These are phyloP conservation scores for Rhizopus arrhizus DNA, from an alignment of 371 early-diverging fungal genomes.

Conservation along the genomic window DNA sequence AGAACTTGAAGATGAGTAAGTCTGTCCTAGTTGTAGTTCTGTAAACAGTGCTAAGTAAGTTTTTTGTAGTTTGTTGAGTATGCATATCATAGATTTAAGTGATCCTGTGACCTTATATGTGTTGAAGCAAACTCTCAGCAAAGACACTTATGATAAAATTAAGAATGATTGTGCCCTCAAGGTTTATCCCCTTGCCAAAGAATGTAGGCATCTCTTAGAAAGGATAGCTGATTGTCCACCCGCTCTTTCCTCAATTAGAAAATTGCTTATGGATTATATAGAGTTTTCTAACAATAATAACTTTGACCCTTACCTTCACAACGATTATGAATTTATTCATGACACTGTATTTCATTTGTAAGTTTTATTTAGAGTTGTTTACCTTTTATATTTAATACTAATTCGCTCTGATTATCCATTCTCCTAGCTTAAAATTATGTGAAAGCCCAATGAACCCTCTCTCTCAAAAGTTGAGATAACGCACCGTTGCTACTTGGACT, in stretches of 20 bases:
- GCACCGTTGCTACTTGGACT: slow-evolving; percentile 18
- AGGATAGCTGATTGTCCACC: slow-evolving; percentile 12
- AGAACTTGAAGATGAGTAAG: slow-evolving; percentile 14
- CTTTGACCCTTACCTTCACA: slow-evolving; percentile 16
- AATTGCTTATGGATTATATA: slow-evolving; percentile 12
- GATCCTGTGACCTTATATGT: slow-evolving; percentile 7
- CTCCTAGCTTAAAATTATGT: slow-evolving; percentile 17
- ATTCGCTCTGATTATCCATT: slow-evolving; percentile 17
- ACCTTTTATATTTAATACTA: slow-evolving; percentile 19
- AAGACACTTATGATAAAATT: slow-evolving; percentile 12
- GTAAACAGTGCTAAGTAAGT: slow-evolving; percentile 11
- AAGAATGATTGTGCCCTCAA: slow-evolving; percentile 12
- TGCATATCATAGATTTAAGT: slow-evolving; percentile 17
- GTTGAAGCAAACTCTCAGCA: slow-evolving; percentile 10
- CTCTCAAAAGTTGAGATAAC: slow-evolving; percentile 10
- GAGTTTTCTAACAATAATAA: slow-evolving; percentile 13
- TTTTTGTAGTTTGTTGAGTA: slow-evolving; percentile 19
- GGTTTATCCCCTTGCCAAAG: slow-evolving; percentile 8
- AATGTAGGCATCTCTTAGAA: slow-evolving; percentile 9
- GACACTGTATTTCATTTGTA: slow-evolving; percentile 12
- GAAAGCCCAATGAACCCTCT: slow-evolving; percentile 15
- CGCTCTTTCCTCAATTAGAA: slow-evolving; percentile 14
- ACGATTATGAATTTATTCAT: slow-evolving; percentile 20
- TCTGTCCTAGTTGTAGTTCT: slow-evolving; percentile 12
- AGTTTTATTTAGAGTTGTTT: slow-evolving; percentile 10